phyloP scores from a whole-genome alignment of 495 filamentous ascomycete species.

The Neurospora pannonica region DNA sequence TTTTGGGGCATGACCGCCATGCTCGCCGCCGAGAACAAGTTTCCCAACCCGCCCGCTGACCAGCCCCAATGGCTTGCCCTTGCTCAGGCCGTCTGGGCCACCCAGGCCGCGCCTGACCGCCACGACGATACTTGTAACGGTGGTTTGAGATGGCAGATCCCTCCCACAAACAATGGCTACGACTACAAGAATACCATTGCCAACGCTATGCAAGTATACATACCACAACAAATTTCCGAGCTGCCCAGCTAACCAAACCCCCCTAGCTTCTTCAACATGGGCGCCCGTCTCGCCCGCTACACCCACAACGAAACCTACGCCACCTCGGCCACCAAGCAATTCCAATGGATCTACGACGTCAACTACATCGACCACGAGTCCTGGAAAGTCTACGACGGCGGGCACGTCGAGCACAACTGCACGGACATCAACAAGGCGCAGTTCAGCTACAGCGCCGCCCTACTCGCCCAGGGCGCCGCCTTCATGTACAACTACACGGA shows the following conservation, averaged over 20 bases:
- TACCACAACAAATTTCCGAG: conserved; percentile 6
- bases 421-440: conserved; percentile 50
- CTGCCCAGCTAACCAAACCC: conserved; percentile 39
- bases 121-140: conserved; percentile 53
- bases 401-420: conserved; percentile 53
- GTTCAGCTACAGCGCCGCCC: conserved; percentile 69
- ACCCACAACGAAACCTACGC: conserved; percentile 71
- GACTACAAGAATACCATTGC: conserved; percentile 68
- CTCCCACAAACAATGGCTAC: conserved; percentile 65
- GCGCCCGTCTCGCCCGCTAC: conserved; percentile 64
- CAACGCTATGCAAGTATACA: conserved; percentile 26
- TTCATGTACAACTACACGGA: conserved; percentile 60
- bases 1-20: conserved; percentile 78
- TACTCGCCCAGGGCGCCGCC: conserved; percentile 63
- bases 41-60: conserved; percentile 49
- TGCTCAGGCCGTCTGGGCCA: conserved; percentile 68
- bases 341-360: conserved; percentile 57
- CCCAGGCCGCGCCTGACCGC: conserved; percentile 52
- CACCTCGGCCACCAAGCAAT: conserved; percentile 64
- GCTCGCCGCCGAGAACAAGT: conserved; percentile 63
- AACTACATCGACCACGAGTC: conserved; percentile 49
- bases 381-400: conserved; percentile 63
- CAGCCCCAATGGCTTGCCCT: conserved; percentile 65
- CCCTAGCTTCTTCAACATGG: conserved; percentile 67
- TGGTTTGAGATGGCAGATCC: conserved; percentile 74